These are phyloP conservation scores for Aspergillus homomorphus DNA, from an alignment of 495 filamentous ascomycete genomes.

Conservation along the genomic window DNA sequence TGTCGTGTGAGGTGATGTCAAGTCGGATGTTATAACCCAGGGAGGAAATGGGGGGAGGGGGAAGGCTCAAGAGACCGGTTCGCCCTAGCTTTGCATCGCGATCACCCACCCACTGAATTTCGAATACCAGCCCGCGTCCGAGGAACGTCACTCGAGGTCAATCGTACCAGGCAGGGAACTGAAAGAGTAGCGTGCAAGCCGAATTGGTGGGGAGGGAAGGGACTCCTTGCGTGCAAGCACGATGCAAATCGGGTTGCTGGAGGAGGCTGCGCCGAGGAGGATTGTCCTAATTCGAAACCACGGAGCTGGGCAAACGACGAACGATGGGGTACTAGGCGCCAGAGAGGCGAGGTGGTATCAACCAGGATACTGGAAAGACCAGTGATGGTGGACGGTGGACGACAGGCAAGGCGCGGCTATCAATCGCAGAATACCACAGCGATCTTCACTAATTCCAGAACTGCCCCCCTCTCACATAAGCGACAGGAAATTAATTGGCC, in stretches of 20 bases:
- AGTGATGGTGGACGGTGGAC: not conserved
- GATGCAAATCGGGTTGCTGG: conserved; percentile 11
- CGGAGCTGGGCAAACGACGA: not conserved
- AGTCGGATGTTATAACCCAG: conserved; percentile 20
- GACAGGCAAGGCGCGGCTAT: conserved; percentile 14
- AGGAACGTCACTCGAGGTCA: not conserved
- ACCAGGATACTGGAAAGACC: conserved; percentile 8
- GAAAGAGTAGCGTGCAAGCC: conserved; percentile 15
- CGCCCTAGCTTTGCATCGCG: conserved; percentile 44
- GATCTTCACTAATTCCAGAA: conserved; percentile 5
- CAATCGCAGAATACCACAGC: conserved; percentile 4
- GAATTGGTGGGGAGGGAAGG: conserved; percentile 13
- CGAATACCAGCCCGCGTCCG: conserved; percentile 2
- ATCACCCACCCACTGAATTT: conserved; percentile 27
- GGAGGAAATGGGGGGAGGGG: conserved; percentile 23
- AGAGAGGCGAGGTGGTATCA: conserved; percentile 14
- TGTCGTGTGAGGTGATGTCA: conserved; percentile 17
- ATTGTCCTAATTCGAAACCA: not conserved
- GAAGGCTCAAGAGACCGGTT: conserved; percentile 25
- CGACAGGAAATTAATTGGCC: not conserved
- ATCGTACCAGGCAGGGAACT: conserved; percentile 21
- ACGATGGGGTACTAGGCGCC: conserved; percentile 11
- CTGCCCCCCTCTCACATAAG: not conserved
- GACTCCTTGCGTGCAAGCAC: conserved; percentile 25
- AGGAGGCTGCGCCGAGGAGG: conserved; percentile 6